These are phyloP conservation scores for Zostera marina DNA, from an alignment of 116 monocot species.

Conservation along the genomic window DNA sequence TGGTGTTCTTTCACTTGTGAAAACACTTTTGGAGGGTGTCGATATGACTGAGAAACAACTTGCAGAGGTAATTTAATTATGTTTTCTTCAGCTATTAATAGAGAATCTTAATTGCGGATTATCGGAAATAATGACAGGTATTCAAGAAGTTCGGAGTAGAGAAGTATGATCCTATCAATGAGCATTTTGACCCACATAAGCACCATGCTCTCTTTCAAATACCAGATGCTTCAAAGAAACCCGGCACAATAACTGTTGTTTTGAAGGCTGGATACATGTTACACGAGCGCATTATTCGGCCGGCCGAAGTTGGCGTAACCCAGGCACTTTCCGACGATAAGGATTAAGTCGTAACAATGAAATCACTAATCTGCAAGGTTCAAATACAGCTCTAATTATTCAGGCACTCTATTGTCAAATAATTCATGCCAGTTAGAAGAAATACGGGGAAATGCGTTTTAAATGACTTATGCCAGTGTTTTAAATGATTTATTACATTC, in stretches of 20 bases:
- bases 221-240: constrained; percentile 60
- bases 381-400: too few species aligned
- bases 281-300: constrained; percentile 70
- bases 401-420: too few species aligned
- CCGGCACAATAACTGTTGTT: constrained; percentile 64
- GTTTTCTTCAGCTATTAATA: not conserved
- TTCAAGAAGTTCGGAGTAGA: constrained; percentile 76
- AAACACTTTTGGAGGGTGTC: constrained; percentile 77
- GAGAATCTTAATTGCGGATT: too few species aligned
- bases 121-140: constrained; percentile 23
- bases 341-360: not conserved
- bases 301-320: constrained; percentile 88
- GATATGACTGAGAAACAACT: constrained; percentile 96
- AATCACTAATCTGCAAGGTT: too few species aligned
- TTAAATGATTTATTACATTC: too few species aligned
- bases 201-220: constrained; percentile 82
- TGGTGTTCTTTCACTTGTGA: constrained; percentile 53
- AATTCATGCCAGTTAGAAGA: too few species aligned
- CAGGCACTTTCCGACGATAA: constrained; percentile 12
- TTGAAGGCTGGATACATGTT: constrained; percentile 84
- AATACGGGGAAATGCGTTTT: too few species aligned
- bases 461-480: too few species aligned
- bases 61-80: constrained; percentile 30
- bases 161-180: constrained; percentile 64
- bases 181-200: constrained; percentile 71